phyloP scores from a whole-genome alignment of 306 rosid genomes.

The Glycine latifolia region DNA sequence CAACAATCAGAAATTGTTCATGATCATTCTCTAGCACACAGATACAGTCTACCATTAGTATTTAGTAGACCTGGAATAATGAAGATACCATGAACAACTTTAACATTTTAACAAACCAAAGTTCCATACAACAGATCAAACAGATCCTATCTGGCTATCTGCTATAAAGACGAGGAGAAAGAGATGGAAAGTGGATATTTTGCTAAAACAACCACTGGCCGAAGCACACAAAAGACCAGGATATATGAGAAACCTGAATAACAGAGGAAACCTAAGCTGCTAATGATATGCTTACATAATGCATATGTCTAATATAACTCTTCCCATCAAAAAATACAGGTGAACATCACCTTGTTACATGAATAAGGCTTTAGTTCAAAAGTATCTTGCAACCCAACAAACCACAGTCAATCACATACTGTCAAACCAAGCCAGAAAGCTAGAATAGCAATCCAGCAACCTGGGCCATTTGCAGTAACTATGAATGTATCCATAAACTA shows the following conservation, averaged over 20 bases:
- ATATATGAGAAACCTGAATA: neutral
- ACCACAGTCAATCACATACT: conserved; percentile 7
- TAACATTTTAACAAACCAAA: conserved; percentile 14
- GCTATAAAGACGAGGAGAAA: neutral
- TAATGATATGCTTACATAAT: neutral
- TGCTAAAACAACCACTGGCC: neutral
- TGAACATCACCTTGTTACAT: neutral
- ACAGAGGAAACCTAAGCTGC: conserved; percentile 18
- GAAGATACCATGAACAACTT: neutral
- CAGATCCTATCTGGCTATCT: conserved; percentile 12
- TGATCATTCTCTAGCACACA: conserved; percentile 11
- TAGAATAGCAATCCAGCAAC: conserved; percentile 29
- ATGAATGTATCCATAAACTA: neutral
- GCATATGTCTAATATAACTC: neutral
- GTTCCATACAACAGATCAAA: neutral
- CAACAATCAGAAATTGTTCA: conserved; percentile 25
- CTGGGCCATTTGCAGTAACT: neutral
- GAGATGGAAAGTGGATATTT: neutral
- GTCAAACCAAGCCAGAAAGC: neutral
- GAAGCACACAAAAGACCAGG: neutral
- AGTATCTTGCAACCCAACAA: neutral
- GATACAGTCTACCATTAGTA: conserved; percentile 28
- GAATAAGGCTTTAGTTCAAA: neutral
- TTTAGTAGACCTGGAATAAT: neutral
- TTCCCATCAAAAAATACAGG: neutral